Evolutionary conservation across 1,284 basidiomycete genomes (phyloP), one percentile per base, ranked within the genome.

Genomic region (Chiua sp.): DNA sequence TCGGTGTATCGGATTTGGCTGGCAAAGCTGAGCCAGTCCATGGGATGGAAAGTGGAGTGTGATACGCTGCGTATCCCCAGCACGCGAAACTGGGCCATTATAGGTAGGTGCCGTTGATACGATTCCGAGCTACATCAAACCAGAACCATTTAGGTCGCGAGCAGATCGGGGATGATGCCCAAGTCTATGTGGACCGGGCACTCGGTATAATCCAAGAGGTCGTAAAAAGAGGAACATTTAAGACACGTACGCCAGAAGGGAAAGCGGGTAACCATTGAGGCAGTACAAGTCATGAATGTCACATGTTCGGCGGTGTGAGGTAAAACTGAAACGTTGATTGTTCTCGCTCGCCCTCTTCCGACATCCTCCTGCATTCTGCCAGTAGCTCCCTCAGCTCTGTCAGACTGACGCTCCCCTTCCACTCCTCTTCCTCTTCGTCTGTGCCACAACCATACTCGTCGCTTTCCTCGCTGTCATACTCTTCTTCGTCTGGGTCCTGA

Each of bases 1-100:
- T 87, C 91, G 59, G 80, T 81, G 68, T 96, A 95, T 77, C 80
- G 93, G 28, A 87, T 93, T 60, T 96, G 92, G 92, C 76, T 96
- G 35, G 91, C 91, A 0, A 82, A 80, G 61, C 74, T 90, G 63
- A 90, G 87, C 54, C 69, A 86, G 55, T 77, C 85, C 67, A 90
- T 87, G 67, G 96, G 96, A 1, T 98, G 95, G 93, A 78, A 85
- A 56, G 82, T 94, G 11, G 96, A 98, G 73, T 87, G 88, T 63
- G 96, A 98, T 73, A 86, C 82, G 33, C 74, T 98, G 60, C 80
- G 97, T 50, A 96, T 98, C 22, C 96, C 96, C 0, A 93, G 90
- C 72, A 98, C 96, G 32, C 85, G 94, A 62, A 96, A 96, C 69
- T 98, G 96, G 94, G 92, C 91, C 2, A 84, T 98, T 51, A 76